Evolutionary conservation across 352 stramenopile species (phyloP), one percentile per base, ranked within the genome.

Genomic region (Aphanomyces euteiches): DNA sequence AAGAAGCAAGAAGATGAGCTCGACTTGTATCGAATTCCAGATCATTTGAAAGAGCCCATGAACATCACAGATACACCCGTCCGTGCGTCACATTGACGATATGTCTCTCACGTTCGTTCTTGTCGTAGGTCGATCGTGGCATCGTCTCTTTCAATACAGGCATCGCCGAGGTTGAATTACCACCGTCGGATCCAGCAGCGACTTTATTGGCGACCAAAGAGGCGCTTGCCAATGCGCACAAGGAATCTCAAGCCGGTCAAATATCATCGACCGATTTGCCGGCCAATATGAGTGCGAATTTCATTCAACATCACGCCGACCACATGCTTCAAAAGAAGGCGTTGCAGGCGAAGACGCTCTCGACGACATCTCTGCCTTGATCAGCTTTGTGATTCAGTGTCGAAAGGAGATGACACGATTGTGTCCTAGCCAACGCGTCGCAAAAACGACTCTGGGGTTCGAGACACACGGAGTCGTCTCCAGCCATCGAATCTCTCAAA

Each of bases 131-230:
- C 39, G 73, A 81, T 54, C 83, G 82, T 4, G 80, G 85, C 7
- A 83, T 94, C 74, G 69, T 94, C 15, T 82, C 91, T 69, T 89
- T 83, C 64, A 90, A 82, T 72, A 83, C 85, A 7, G 84, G 86
- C 6, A 92, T 94, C 72, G 83, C 86, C 37, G 86, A 94, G 59
- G 83, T 94, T 6, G 86, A 92, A 58, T 73, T 94, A 43, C 84
- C 84, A 6, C 60, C 74, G 1, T 69, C 76, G 47, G 90, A 81
- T 74, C 74, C 77, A 19, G 79, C 89, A 38, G 77, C 77, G 56
- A 90, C 77, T 1, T 68, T 82, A n/a, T 64, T 69, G 6, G 82
- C 82, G 19, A 92, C 83, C 28, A 74, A 74, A 47, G 73, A 57
- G 8, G 86, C 83, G 21, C 72, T 94, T 28, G 28, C 28, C 28